phyloP scores from a whole-genome alignment of 176 grass and related monocot genomes.

The Raddia distichophylla region DNA sequence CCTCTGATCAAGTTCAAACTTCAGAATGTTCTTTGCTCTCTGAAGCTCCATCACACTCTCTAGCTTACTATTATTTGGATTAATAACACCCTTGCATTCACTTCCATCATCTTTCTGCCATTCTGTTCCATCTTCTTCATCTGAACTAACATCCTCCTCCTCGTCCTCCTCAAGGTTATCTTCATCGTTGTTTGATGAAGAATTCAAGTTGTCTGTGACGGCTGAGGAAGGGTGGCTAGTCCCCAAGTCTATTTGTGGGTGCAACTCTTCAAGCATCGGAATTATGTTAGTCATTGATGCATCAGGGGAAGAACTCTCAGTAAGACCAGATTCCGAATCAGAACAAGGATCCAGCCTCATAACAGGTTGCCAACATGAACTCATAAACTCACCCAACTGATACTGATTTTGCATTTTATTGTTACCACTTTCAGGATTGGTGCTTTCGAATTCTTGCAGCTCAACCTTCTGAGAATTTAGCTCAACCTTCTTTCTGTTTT shows the following conservation, averaged over 20 bases:
- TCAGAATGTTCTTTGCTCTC: conserved; percentile 55
- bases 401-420: conserved; percentile 19
- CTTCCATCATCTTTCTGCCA: conserved; percentile 34
- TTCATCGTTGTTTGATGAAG: conserved; percentile 42
- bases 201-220: conserved; percentile 28
- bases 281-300: conserved; percentile 75
- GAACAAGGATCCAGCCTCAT: conserved; percentile 36
- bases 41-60: conserved; percentile 46
- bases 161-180: conserved; percentile 32
- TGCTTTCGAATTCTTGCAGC: conserved; percentile 17
- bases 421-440: not conserved
- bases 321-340: conserved; percentile 49
- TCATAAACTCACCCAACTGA: conserved; percentile 60
- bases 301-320: conserved; percentile 63
- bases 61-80: conserved; percentile 24
- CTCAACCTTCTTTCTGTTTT: not conserved
- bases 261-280: conserved; percentile 71
- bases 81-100: not conserved
- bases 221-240: conserved; percentile 27
- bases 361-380: conserved; percentile 61
- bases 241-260: conserved; percentile 40
- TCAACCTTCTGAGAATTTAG: not conserved
- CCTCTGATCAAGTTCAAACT: conserved; percentile 58
- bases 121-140: conserved; percentile 38
- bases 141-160: conserved; percentile 35